A percentile compares a stretch with the other conserved stretches of the same genome.
These are phyloP conservation scores for Leccinum fallax DNA, from an alignment of 1,284 basidiomycete species.

Conservation along the genomic window DNA sequence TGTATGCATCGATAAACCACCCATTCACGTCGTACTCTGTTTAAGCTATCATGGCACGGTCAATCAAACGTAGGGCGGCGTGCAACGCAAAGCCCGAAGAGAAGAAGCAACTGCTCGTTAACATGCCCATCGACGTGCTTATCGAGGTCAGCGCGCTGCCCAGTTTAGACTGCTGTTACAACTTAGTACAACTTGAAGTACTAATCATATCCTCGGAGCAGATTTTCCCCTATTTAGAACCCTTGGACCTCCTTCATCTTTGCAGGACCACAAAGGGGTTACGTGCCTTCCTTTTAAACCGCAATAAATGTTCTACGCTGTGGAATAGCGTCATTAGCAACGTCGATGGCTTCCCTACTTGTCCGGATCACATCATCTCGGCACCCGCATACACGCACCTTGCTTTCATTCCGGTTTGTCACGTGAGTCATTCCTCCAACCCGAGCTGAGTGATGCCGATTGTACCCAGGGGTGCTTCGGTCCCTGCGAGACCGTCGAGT, in stretches of 20 bases:
- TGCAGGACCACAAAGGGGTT: constrained; percentile 42
- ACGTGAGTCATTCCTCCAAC: constrained; percentile 31
- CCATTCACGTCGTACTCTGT: too few species aligned
- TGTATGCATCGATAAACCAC: too few species aligned
- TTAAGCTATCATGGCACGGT: constrained; percentile 3
- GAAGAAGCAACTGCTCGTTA: constrained; percentile 2
- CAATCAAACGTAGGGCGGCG: background rate
- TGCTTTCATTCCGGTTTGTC: constrained; percentile 41
- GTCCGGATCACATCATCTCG: constrained; percentile 40
- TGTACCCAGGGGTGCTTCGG: constrained; percentile 35
- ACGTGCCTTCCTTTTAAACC: constrained; percentile 40
- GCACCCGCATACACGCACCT: constrained; percentile 41
- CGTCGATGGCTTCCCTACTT: constrained; percentile 38
- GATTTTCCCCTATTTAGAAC: constrained; percentile 40
- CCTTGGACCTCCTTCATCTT: constrained; percentile 43
- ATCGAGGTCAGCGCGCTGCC: constrained; percentile 16
- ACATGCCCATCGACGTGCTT: constrained; percentile 19
- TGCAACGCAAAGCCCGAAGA: background rate
- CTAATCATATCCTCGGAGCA: constrained; percentile 8
- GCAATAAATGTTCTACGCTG: constrained; percentile 29
- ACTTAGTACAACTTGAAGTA: too few species aligned
- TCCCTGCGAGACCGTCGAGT: constrained; percentile 35
- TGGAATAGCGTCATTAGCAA: constrained; percentile 40
- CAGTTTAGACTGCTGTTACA: too few species aligned
- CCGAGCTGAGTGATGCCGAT: background rate